Base-by-base conservation (phyloP, 2,329 filamentous ascomycete genomes). In the Pseudogymnoascus sp. region DNA sequence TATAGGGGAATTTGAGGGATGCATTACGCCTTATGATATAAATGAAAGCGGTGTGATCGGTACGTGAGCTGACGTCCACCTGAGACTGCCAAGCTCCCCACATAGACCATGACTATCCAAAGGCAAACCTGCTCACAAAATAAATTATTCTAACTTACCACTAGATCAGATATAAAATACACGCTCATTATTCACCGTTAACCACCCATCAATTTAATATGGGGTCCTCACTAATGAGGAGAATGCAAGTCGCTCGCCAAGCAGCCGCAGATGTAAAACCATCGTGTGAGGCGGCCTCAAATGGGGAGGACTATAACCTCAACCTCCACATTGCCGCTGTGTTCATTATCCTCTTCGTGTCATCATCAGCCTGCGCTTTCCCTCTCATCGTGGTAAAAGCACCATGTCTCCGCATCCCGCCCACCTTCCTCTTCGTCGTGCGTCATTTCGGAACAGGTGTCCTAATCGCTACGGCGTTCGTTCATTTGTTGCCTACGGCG, bases 391-490 rank as follows among this genome's bases (percentile, higher is more conserved):
- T 63, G 19, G 59, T 63, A 6, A 63, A 63, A 60, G 61, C 50
- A 37, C 61, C 61, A 29, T 47, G 50, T 14, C 61, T 63, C 16
- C 61, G 61, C 16, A 81, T 82, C 62, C 86, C 86, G 61, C 80
- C 80, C 66, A 80, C 74, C 21, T 80, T 88, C 69, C 80, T 88
- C 66, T 88, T 89, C 72, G 78, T 86, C 66, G 86, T 85, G 70
- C 85, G 88, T 67, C 87, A 90, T 75, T 88, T 90, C 67, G 88
- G 90, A 71, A 93, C 90, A 1, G 90, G 90, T 67, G 90, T 93
- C 21, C 79, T 93, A 21, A 86, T 93, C 65, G 89, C 90, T 13
- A 93, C 90, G 1, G 89, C 90, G 62, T 93, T 93, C 71, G 89
- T 93, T 35, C 90, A 93, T 64, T 35, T 69, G 62, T 6, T 88